phyloP scores from a whole-genome alignment of 2,329 filamentous ascomycete genomes.

The Penicillium frequentans region DNA sequence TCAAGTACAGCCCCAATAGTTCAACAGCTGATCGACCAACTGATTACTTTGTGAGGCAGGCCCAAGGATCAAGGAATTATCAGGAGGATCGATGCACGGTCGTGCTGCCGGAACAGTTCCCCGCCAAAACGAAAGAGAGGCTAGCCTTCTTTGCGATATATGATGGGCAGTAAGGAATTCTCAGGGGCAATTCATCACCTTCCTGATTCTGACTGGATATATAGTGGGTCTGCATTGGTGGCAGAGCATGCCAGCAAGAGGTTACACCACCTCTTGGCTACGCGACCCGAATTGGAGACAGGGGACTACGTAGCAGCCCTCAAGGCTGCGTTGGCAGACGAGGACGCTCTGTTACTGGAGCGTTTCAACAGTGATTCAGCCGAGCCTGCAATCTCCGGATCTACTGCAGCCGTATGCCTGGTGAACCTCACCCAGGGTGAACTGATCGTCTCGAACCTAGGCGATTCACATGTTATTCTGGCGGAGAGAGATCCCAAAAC shows the following conservation, averaged over 20 bases:
- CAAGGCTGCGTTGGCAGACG: constrained; percentile 28
- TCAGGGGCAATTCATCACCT: not conserved
- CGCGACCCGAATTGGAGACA: constrained; percentile 30
- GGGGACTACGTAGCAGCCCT: constrained; percentile 33
- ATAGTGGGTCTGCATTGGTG: constrained; percentile 33
- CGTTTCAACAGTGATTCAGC: constrained; percentile 24
- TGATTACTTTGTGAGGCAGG: constrained; percentile 17
- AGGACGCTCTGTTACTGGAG: constrained; percentile 30
- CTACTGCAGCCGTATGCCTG: constrained; percentile 35
- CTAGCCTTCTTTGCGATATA: constrained; percentile 35
- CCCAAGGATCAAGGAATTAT: constrained; percentile 28
- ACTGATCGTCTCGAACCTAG: constrained; percentile 34
- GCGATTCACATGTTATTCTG: constrained; percentile 37
- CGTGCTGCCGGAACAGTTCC: constrained; percentile 32
- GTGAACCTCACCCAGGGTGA: constrained; percentile 34
- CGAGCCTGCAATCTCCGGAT: constrained; percentile 32
- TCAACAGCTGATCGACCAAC: not conserved
- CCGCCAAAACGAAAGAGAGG: constrained; percentile 25
- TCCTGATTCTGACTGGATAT: constrained; percentile 5
- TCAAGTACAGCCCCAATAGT: constrained; percentile 18
- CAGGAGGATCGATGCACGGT: constrained; percentile 35
- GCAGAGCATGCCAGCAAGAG: constrained; percentile 32
- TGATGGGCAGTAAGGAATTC: constrained; percentile 35
- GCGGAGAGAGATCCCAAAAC: constrained; percentile 31
- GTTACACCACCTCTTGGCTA: constrained; percentile 27